Base-by-base conservation (phyloP, 129 eudicot species). In the Gnaphalium uliginosum region DNA sequence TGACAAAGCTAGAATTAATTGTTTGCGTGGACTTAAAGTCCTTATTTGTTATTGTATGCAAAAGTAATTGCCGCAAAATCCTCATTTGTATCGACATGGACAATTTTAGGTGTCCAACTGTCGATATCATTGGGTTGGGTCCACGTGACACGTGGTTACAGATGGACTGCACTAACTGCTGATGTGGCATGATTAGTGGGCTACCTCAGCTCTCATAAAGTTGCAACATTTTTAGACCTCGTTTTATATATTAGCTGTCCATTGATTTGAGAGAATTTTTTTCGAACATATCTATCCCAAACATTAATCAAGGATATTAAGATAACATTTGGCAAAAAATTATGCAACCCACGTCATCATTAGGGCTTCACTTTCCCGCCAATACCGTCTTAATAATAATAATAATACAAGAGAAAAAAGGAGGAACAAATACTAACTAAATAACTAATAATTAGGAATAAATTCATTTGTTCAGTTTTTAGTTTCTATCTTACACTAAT, bases 131-230 rank as follows among this genome's bases (percentile, higher is more conserved):
- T 53, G 3, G 10, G 70, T 60, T 15, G 72, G 72, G 41, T 22
- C 64, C 71, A 57, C 1, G 14, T 77, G 76, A 27, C 79, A 74
- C 41, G 58, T 59, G 69, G 84, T 1, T 35, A 58, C 63, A 80
- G 70, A 27, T 80, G 50, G 82, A 29, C n/a, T 77, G 67, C 74
- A 81, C 76, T 78, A 43, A 75, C 77, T 82, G 83, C 76, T 79
- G 84, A 82, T 76, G 90, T 86, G 86, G 87, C 82, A 71, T 59
- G 58, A 39, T 68, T n/a, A 22, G 22, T 23, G 37, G 65, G 78
- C 68, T 27, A 68, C 66, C 67, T 23, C 37, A 9, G 8, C 19
- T 53, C 22, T 53, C 59, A 39, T 39, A 39, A 8, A 39, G 48
- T n/a, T 18, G 5, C 59, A 17, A 15, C 4, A 14, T 53, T 17